Evolutionary conservation across 2,329 filamentous ascomycete species (phyloP).

Genomic region (Cordyceps cicadae): DNA sequence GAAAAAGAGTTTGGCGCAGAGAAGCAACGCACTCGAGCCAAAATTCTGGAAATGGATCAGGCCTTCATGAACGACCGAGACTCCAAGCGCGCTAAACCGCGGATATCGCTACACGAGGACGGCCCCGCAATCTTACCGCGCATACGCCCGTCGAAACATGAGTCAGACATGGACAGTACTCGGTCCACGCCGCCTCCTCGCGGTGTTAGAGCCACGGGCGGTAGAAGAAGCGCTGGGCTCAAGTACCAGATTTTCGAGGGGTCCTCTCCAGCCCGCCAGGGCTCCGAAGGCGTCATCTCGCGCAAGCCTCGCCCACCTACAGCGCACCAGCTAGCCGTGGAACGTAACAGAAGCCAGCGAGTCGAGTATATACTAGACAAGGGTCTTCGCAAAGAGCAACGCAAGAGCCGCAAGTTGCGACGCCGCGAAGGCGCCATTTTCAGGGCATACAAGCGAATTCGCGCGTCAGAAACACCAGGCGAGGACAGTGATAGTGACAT

Average conservation of each 20-base stretch:
- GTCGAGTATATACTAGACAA: constrained; percentile 76
- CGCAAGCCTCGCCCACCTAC: constrained; percentile 67
- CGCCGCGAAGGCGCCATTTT: constrained; percentile 58
- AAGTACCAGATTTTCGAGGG: constrained; percentile 54
- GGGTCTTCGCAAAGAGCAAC: constrained; percentile 60
- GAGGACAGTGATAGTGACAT: constrained; percentile 57
- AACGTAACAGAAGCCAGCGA: constrained; percentile 67
- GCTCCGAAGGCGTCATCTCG: constrained; percentile 46
- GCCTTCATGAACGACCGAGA: constrained; percentile 56
- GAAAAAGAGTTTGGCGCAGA: constrained; percentile 63
- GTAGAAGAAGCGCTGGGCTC: constrained; percentile 37
- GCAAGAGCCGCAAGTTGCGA: constrained; percentile 52
- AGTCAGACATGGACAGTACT: constrained; percentile 38
- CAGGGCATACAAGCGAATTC: constrained; percentile 57
- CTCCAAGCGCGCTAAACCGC: constrained; percentile 44
- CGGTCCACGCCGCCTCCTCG: constrained; percentile 35
- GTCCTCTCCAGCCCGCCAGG: constrained; percentile 49
- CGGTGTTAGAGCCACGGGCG: constrained; percentile 18
- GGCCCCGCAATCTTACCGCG: constrained; percentile 52
- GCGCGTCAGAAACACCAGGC: constrained; percentile 46
- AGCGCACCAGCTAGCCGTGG: constrained; percentile 73
- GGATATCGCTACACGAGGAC: constrained; percentile 38
- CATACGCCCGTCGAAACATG: constrained; percentile 55
- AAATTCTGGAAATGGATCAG: constrained; percentile 69
- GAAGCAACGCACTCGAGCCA: constrained; percentile 66